Evolutionary conservation across 2,329 filamentous ascomycete genomes (phyloP).

Genomic region (Epichloe bromicola): DNA sequence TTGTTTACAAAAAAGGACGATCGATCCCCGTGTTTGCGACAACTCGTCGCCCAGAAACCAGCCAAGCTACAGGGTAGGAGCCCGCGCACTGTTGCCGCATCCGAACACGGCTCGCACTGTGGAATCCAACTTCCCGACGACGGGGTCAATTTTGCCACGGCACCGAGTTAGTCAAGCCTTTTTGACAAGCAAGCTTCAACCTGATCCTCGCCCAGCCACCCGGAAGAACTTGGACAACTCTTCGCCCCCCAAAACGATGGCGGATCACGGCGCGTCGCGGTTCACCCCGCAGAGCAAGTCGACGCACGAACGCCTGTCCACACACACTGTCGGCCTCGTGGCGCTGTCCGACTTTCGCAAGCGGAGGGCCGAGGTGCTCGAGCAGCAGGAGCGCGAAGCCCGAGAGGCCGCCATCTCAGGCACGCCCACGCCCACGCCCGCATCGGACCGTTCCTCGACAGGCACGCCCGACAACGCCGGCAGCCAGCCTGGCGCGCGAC

Average conservation of each 20-base stretch:
- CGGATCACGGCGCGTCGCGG: constrained; percentile 34
- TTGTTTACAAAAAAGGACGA: no score
- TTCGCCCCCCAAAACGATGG: constrained; percentile 1
- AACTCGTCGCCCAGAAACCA: no score
- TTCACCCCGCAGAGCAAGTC: constrained; percentile 68
- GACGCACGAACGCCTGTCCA: constrained; percentile 70
- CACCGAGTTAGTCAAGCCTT: no score
- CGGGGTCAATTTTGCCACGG: no score
- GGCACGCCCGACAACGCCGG: constrained; percentile 32
- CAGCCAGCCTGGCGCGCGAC: constrained; percentile 18
- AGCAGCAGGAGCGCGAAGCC: constrained; percentile 74
- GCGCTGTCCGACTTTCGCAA: constrained; percentile 91
- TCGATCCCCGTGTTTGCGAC: no score
- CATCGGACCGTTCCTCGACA: constrained; percentile 35
- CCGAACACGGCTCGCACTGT: no score
- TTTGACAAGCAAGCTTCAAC: no score
- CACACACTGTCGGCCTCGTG: constrained; percentile 81
- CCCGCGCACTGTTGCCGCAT: not conserved
- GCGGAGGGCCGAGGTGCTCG: constrained; percentile 83
- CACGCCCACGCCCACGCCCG: constrained; percentile 21
- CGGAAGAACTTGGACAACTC: no score
- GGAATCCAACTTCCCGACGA: no score
- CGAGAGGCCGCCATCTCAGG: constrained; percentile 43
- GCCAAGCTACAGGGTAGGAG: not conserved
- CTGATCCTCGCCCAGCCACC: no score